Evolutionary conservation across 805 yeast species (phyloP), one percentile per base, ranked within the genome.

Genomic region (Naumovozyma baii): DNA sequence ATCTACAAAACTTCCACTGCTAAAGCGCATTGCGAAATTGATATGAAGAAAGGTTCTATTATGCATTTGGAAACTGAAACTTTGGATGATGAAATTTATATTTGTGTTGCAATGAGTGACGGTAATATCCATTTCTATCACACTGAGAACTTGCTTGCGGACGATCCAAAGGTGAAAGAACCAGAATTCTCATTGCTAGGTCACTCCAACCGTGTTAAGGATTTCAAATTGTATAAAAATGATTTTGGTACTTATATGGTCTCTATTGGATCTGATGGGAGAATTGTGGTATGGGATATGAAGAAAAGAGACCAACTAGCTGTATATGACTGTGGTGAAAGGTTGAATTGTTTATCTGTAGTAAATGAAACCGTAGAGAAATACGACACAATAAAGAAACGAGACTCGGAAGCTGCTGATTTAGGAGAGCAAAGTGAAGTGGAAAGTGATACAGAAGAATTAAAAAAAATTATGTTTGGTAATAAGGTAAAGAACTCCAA

Each of bases 231-330:
- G 36, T 72, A 70, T 51, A 63, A 67, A 29, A 67, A 70, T 12
- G 68, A 65, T 15, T 51, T 46, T 45, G 62, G 62, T 29, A 51
- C 46, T 3, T 82, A 72, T 54, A 61, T 92, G 53, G 72, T 84
- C 0, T 81, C 95, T 2, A 84, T 87, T 10, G 84, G 96, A 0
- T 84, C 96, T 0, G 97, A 90, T 61, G 97, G 97, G 18, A 83
- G 76, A 52, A 80, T 90, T 38, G 94, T 92, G 5, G 83, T 90
- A 2, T 90, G 96, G 96, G 82, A 88, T 56, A 64, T 80, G 55
- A 57, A 63, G 1, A 52, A 66, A 2, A 70, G 72, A 51, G 94
- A 84, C 52, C 95, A 87, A 59, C 73, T 87, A 18, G 96, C 96
- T 0, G 92, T 86, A 3, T 90, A 87, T 58, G 85, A 80, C 47